Evolutionary conservation across 208 protist genomes (phyloP), one percentile per base, ranked within the genome.

Genomic region (Trypanosomatidae sp.): DNA sequence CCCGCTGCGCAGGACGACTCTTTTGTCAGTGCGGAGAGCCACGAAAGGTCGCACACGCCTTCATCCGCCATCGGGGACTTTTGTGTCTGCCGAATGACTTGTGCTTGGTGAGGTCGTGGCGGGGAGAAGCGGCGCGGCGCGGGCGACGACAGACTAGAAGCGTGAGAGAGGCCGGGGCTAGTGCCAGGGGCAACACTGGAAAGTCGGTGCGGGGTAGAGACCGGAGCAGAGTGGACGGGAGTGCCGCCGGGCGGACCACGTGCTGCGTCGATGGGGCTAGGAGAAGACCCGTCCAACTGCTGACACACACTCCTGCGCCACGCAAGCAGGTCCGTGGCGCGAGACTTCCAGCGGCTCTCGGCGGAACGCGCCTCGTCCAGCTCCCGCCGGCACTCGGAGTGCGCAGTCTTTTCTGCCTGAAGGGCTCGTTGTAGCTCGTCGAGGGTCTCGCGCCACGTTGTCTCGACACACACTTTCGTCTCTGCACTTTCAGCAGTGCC

Each of bases 391-490:
- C 66, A 64, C 22, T 30, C 59, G 9, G 70, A 50, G 47, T 76
- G 62, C 3, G 71, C 56, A 4, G 71, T 47, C 50, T 66, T 64
- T 25, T 81, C 76, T n/a, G 19, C 53, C 30, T 47, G 65, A 33
- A 80, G 43, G 6, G 65, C 76, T 2, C 39, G 36, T 22, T 19
- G 69, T 41, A 75, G 47, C 41, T 71, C 76, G 0, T 66, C 68
- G 9, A 79, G 25, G 0, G 62, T 66, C 8, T 60, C 36, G n/a
- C 43, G 59, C 62, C 9, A 55, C 47, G 49, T 56, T 0, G 28
- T 66, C 7, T 25, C 17, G 13, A 43, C 5, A 33, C 1, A n/a
- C 19, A 39, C 59, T n/a, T n/a, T n/a, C n/a, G n/a, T n/a, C n/a
- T n/a, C n/a, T n/a, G n/a, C n/a, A n/a, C n/a, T n/a, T 8, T 62